Evolutionary conservation across 2,329 filamentous ascomycete genomes (phyloP).

Genomic region (Lecanosticta acicola): DNA sequence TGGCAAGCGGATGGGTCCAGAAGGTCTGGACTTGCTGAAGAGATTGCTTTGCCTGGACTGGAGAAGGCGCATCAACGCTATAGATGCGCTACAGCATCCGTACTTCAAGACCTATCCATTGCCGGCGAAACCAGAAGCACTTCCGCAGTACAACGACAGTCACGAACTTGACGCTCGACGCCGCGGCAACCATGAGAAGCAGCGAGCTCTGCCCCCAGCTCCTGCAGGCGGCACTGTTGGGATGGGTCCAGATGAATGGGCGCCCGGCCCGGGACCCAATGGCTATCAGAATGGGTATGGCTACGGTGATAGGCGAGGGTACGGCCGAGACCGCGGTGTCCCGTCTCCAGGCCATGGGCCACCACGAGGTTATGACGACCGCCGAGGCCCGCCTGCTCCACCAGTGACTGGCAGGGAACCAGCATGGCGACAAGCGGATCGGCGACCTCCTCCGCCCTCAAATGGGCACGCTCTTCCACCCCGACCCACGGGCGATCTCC

Average conservation of each 20-base stretch:
- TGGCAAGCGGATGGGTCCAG: slow-evolving; percentile 46
- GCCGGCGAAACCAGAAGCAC: slow-evolving; percentile 74
- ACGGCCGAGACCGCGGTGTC: slow-evolving; percentile 27
- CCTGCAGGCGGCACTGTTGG: slow-evolving; percentile 89
- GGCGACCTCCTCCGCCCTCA: slow-evolving; percentile 14
- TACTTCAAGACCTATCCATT: slow-evolving; percentile 79
- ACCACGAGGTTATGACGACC: slow-evolving; percentile 23
- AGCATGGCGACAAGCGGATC: slow-evolving; percentile 24
- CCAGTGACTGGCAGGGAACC: slow-evolving; percentile 19
- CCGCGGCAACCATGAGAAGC: slow-evolving; percentile 74
- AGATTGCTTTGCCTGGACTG: slow-evolving; percentile 86
- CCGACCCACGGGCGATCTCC: slow-evolving; percentile 5
- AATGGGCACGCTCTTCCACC: slow-evolving; percentile 30
- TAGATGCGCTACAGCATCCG: slow-evolving; percentile 84
- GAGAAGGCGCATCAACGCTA: slow-evolving; percentile 81
- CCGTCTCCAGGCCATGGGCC: slow-evolving; percentile 32
- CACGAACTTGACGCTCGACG: slow-evolving; percentile 85
- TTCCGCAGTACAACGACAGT: slow-evolving; percentile 89
- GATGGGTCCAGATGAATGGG: slow-evolving; percentile 60
- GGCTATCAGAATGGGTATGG: slow-evolving; percentile 27
- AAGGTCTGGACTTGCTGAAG: slow-evolving; percentile 71
- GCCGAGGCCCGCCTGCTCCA: slow-evolving; percentile 21
- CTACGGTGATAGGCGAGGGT: slow-evolving; percentile 20
- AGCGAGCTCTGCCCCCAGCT: slow-evolving; percentile 77
- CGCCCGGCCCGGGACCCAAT: slow-evolving; percentile 33